A percentile compares a stretch with the other conserved stretches of the same genome.
phyloP scores from a whole-genome alignment of 257 asterid species.

The Misopates orontium region DNA sequence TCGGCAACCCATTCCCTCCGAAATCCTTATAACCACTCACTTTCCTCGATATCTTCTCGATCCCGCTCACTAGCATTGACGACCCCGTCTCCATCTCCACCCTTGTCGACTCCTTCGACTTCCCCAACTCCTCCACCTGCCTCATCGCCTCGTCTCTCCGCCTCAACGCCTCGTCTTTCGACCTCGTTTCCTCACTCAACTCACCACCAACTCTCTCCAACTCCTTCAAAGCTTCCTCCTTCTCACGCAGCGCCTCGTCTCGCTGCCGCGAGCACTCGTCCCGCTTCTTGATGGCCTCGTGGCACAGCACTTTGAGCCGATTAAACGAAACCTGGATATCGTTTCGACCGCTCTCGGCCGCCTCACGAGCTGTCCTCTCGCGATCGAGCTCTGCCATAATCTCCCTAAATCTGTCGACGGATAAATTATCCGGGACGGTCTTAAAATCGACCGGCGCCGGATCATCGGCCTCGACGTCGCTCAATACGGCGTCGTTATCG shows the following conservation, averaged over 20 bases:
- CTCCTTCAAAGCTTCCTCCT: slow-evolving; percentile 54
- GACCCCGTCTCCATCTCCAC: slow-evolving; percentile 82
- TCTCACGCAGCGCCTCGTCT: slow-evolving; percentile 73
- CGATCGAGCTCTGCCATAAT: slow-evolving; percentile 81
- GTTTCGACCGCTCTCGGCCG: slow-evolving; percentile 71
- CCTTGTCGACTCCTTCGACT: slow-evolving; percentile 54
- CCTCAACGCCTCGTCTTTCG: slow-evolving; percentile 51
- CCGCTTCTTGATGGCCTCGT: slow-evolving; percentile 85
- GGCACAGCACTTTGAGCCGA: slow-evolving; percentile 76
- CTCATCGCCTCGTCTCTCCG: slow-evolving; percentile 49
- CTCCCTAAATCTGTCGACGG: slow-evolving; percentile 66
- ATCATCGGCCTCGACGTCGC: slow-evolving; percentile 96
- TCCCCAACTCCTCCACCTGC: slow-evolving; percentile 68
- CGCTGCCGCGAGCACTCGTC: slow-evolving; percentile 80
- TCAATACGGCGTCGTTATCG: slow-evolving; percentile 69
- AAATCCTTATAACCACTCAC: slow-evolving; percentile 73
- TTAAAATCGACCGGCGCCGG: slow-evolving; percentile 48
- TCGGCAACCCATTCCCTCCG: slow-evolving; percentile 71
- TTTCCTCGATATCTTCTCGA: slow-evolving; percentile 86
- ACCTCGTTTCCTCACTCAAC: slow-evolving; percentile 46
- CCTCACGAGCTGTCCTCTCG: slow-evolving; percentile 73
- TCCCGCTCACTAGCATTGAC: slow-evolving; percentile 87
- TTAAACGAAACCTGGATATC: slow-evolving; percentile 71
- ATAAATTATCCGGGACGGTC: slow-evolving; percentile 44
- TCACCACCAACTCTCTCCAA: slow-evolving; percentile 47